Percentiles rank a stretch among this genome's conserved stretches.
Conservation (phyloP, 495 filamentous ascomycete species). For the Acidomyces sp. region DNA sequence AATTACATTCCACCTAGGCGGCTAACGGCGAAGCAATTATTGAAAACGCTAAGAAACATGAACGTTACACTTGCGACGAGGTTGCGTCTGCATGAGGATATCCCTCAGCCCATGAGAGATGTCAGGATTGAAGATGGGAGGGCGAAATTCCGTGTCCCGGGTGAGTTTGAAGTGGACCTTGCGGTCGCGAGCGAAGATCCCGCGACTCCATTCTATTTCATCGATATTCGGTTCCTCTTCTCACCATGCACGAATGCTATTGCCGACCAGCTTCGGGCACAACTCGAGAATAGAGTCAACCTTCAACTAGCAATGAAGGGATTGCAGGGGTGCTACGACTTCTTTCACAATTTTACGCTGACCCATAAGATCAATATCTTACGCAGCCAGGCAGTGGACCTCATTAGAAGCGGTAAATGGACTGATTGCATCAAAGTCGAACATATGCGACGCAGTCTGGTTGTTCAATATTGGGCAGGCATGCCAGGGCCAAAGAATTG, state of each 20-base stretch:
- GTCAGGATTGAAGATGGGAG: constrained; percentile 67
- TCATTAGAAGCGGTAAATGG: constrained; percentile 53
- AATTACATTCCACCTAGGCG: constrained; percentile 66
- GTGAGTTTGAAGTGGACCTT: constrained; percentile 88
- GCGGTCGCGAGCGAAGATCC: constrained; percentile 72
- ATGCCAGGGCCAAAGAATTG: constrained; percentile 63
- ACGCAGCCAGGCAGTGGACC: constrained; percentile 56
- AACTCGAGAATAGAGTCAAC: constrained; percentile 61
- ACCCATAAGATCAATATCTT: constrained; percentile 79
- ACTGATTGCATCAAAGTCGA: constrained; percentile 60
- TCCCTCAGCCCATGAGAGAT: constrained; percentile 57
- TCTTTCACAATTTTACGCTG: constrained; percentile 70
- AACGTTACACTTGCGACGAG: constrained; percentile 72
- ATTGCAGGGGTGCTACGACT: constrained; percentile 63
- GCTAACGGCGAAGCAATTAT: constrained; percentile 49
- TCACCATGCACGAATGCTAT: constrained; percentile 50
- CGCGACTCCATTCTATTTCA: constrained; percentile 73
- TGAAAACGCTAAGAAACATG: constrained; percentile 59
- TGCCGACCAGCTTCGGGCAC: constrained; percentile 40
- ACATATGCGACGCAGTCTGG: constrained; percentile 58
- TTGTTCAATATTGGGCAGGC: constrained; percentile 80
- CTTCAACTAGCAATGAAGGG: constrained; percentile 49
- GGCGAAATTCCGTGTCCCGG: constrained; percentile 68
- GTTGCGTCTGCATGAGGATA: constrained; percentile 59
- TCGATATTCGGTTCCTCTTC: constrained; percentile 80